Conservation (phyloP, 1,139 yeast species). For the Pichia sp. region DNA sequence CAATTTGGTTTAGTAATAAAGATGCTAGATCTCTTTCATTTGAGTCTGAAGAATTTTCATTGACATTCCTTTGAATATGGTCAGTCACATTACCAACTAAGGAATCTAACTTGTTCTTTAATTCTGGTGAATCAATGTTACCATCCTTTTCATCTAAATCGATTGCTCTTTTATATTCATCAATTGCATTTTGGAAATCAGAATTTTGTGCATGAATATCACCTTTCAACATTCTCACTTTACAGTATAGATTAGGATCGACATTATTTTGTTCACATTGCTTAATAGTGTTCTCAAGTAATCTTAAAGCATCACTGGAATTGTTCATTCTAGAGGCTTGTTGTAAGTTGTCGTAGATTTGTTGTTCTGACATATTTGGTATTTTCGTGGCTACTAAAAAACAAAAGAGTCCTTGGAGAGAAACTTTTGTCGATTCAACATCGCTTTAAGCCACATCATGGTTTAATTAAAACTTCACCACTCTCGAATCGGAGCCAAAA, state of each 20-base stretch:
- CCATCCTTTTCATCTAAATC: conserved; percentile 28
- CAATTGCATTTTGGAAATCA: conserved; percentile 21
- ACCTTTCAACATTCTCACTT: conserved; percentile 24
- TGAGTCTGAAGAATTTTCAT: conserved; percentile 16
- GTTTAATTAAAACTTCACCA: too few species aligned
- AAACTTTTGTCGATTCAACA: too few species aligned
- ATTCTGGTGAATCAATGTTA: conserved; percentile 26
- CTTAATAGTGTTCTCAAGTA: conserved; percentile 2
- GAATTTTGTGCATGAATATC: conserved; percentile 23
- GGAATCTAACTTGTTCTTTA: conserved; percentile 23
- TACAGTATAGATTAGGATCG: conserved; percentile 24
- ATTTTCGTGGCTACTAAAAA: neutral
- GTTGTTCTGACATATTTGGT: conserved; percentile 10
- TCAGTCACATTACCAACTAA: conserved; percentile 20
- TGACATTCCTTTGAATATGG: conserved; percentile 20
- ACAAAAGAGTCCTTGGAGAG: too few species aligned
- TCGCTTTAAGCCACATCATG: too few species aligned
- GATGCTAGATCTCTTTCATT: conserved; percentile 28
- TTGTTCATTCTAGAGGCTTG: conserved; percentile 16
- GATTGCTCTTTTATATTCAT: conserved; percentile 25
- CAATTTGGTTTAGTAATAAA: conserved; percentile 22
- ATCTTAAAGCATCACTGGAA: conserved; percentile 6
- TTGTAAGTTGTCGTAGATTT: conserved; percentile 19
- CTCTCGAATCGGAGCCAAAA: too few species aligned
- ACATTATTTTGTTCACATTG: conserved; percentile 17